Conservation (phyloP, 306 rosid genomes). For the Dalbergia oliveri region DNA sequence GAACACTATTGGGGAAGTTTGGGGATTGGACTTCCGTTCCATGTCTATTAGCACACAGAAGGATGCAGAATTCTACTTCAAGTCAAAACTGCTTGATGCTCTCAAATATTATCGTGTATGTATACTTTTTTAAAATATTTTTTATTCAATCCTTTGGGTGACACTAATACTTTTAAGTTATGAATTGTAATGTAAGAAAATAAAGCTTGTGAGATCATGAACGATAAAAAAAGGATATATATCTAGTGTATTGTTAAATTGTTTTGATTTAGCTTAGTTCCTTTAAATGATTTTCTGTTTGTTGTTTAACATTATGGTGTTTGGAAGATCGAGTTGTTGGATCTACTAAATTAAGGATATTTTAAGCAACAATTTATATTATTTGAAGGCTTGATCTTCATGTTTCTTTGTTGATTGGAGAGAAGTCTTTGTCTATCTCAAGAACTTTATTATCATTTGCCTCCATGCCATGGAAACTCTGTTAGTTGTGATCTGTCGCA, state of each 20-base stretch:
- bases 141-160: constrained; percentile 34
- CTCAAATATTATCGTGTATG: constrained; percentile 79
- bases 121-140: constrained; percentile 31
- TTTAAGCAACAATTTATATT: not conserved
- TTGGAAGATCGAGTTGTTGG: constrained; percentile 23
- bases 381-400: not conserved
- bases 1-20: constrained; percentile 64
- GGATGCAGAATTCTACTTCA: constrained; percentile 64
- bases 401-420: constrained; percentile 9
- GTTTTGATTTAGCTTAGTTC: not conserved
- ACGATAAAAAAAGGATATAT: not conserved
- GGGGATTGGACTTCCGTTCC: constrained; percentile 64
- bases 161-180: not conserved
- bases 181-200: not conserved
- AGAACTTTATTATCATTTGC: not conserved
- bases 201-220: not conserved
- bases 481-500: no score
- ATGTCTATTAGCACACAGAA: constrained; percentile 47
- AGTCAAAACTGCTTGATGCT: constrained; percentile 77
- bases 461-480: not conserved
- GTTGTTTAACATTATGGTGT: constrained; percentile 27
- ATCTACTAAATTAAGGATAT: constrained; percentile 6
- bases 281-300: constrained; percentile 20
- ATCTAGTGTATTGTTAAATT: constrained; percentile 6
- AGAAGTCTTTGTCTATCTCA: constrained; percentile 9